These are phyloP conservation scores for Anthracocystis panici-leucophaei DNA, from an alignment of 1,284 basidiomycete species.

Conservation along the genomic window DNA sequence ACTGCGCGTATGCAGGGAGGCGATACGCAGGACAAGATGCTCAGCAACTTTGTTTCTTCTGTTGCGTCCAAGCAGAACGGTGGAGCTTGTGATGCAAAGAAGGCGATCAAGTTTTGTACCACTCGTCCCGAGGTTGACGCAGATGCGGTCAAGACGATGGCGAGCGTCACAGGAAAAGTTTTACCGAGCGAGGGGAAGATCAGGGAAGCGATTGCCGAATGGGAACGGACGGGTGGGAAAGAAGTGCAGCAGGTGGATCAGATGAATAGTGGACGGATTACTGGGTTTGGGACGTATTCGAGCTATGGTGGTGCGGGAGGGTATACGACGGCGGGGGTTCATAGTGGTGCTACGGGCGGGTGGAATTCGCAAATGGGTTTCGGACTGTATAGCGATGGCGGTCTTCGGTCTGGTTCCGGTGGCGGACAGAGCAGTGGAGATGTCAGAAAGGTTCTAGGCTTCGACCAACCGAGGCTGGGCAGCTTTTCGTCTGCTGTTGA, in stretches of 20 bases:
- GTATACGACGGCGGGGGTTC: conserved; percentile 26
- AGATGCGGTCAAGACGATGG: conserved; percentile 19
- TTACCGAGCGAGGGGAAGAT: conserved; percentile 17
- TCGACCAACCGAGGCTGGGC: conserved; percentile 22
- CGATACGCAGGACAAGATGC: conserved; percentile 39
- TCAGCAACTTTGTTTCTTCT: conserved; percentile 50
- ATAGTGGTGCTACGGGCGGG: conserved; percentile 40
- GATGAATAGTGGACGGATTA: conserved; percentile 37
- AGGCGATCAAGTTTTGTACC: conserved; percentile 34
- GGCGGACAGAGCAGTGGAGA: conserved; percentile 10
- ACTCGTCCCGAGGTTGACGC: conserved; percentile 28
- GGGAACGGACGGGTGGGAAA: conserved; percentile 21
- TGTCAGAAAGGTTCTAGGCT: conserved; percentile 17
- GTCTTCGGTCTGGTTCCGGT: conserved; percentile 10
- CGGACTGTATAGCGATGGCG: conserved; percentile 26
- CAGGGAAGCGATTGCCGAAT: conserved; percentile 17
- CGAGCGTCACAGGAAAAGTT: conserved; percentile 26
- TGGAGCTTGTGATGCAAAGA: conserved; percentile 20
- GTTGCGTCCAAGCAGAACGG: conserved; percentile 30
- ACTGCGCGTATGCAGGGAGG: conserved; percentile 48
- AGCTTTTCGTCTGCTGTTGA: conserved; percentile 39
- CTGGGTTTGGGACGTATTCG: conserved; percentile 34
- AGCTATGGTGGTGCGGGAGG: conserved; percentile 44
- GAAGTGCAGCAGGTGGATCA: conserved; percentile 40
- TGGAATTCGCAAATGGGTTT: conserved; percentile 50